phyloP scores from a whole-genome alignment of 768 basidiomycete species.

The Collybia nuda region DNA sequence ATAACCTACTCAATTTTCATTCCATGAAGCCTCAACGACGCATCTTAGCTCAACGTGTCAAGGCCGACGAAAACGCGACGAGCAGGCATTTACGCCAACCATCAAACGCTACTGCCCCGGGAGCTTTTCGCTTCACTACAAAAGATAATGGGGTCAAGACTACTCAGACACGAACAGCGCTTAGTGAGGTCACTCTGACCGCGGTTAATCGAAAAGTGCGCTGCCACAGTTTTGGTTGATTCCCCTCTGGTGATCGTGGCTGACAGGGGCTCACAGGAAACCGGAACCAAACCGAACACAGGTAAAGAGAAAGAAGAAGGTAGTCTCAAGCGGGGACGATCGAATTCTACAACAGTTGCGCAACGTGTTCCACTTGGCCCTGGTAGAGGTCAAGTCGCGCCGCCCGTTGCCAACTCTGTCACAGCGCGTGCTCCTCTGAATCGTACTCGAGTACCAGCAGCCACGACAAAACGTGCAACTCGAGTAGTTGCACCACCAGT shows the following conservation, averaged over 20 bases:
- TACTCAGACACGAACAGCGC: conserved; percentile 63
- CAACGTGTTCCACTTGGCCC: conserved; percentile 74
- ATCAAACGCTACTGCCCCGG: conserved; percentile 46
- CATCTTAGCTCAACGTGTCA: conserved; percentile 61
- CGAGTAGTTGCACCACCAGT: conserved; percentile 45
- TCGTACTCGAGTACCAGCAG: conserved; percentile 28
- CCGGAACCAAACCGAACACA: conserved; percentile 40
- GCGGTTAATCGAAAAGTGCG: conserved; percentile 78
- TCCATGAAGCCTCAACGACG: conserved; percentile 64
- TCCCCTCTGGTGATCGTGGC: conserved; percentile 4
- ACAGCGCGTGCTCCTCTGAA: conserved; percentile 32
- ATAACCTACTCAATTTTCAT: conserved; percentile 9
- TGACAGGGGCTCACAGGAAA: conserved; percentile 39
- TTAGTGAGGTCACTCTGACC: conserved; percentile 79
- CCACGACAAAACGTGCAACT: conserved; percentile 30
- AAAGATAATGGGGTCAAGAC: conserved; percentile 58
- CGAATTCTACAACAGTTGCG: conserved; percentile 58
- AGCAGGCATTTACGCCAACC: conserved; percentile 65
- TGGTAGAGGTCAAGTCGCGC: conserved; percentile 44
- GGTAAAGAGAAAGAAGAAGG: conserved; percentile 73
- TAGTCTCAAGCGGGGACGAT: conserved; percentile 64
- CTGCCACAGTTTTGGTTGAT: conserved; percentile 11
- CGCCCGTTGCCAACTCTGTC: conserved; percentile 41
- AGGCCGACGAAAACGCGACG: conserved; percentile 78
- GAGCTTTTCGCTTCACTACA: conserved; percentile 49